Percentiles rank a stretch among this genome's conserved stretches.
Conservation (phyloP, 129 eudicot genomes). For the Cynara cardunculus region DNA sequence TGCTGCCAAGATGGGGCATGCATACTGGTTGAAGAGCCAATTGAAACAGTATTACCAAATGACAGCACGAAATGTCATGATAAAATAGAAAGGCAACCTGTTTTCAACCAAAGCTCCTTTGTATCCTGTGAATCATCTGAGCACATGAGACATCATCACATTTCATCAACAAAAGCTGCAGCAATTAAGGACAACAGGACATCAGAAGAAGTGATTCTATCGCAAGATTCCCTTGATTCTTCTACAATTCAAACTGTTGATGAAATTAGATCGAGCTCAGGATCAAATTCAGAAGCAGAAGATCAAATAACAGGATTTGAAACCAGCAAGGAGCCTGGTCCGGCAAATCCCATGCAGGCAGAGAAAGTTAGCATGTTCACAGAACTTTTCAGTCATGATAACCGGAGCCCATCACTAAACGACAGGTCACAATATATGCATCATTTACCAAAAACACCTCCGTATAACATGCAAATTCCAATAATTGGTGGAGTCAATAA, state of each 20-base stretch:
- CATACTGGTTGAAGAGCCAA: conserved; percentile 40
- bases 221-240: conserved; percentile 49
- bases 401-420: conserved; percentile 9
- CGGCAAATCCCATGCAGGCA: conserved; percentile 25
- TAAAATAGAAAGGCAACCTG: conserved; percentile 25
- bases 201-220: conserved; percentile 41
- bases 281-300: conserved; percentile 55
- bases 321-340: conserved; percentile 13
- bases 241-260: conserved; percentile 37
- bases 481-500: conserved; percentile 5
- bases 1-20: conserved; percentile 21
- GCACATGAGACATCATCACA: conserved; percentile 7
- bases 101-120: conserved; percentile 27
- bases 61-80: conserved; percentile 22
- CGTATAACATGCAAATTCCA: background rate
- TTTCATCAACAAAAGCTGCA: conserved; percentile 13
- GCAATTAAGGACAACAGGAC: conserved; percentile 15
- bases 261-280: conserved; percentile 51
- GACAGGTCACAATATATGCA: conserved; percentile 17
- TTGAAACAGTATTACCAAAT: conserved; percentile 39
- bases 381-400: conserved; percentile 32
- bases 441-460: conserved; percentile 24
- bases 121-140: conserved; percentile 27
- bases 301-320: conserved; percentile 33
- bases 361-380: conserved; percentile 28